A percentile compares a stretch with the other conserved stretches of the same genome.
These are phyloP conservation scores for Ochromonas danica DNA, from an alignment of 108 stramenopile species.

Conservation along the genomic window DNA sequence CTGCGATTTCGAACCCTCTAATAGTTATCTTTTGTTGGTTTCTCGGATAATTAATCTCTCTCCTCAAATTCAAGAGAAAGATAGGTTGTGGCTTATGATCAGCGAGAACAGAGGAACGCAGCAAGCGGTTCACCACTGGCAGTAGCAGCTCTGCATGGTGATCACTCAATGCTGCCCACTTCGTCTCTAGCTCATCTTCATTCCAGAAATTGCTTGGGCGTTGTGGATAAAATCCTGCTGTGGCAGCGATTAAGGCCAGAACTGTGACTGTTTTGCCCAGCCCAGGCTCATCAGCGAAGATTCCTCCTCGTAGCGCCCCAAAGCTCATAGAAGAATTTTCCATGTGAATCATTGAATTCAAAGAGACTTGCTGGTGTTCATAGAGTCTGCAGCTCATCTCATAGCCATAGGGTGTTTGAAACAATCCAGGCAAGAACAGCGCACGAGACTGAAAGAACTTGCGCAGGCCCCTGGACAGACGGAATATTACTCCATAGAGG, in stretches of 20 bases:
- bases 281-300: constrained; percentile 77
- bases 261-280: constrained; percentile 77
- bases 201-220: not conserved
- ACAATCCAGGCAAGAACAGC: not conserved
- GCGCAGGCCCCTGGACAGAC: not conserved
- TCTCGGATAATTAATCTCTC: too few relatives aligned
- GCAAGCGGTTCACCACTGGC: too few relatives aligned
- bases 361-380: not conserved
- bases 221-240: not conserved
- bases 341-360: not conserved
- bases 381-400: not conserved
- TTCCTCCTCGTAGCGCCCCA: constrained; percentile 60
- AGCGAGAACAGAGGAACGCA: too few relatives aligned
- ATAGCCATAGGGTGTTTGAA: not conserved
- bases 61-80: too few relatives aligned
- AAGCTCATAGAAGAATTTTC: not conserved
- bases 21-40: too few relatives aligned
- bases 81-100: too few relatives aligned
- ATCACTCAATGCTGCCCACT: not conserved
- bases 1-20: too few relatives aligned
- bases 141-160: not conserved
- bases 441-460: not conserved
- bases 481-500: not conserved
- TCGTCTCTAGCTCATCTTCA: not conserved
- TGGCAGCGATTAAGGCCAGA: constrained; percentile 54